Evolutionary conservation across 129 eudicot species (phyloP), one percentile per base, ranked within the genome.

Genomic region (Flaveria bidentis): DNA sequence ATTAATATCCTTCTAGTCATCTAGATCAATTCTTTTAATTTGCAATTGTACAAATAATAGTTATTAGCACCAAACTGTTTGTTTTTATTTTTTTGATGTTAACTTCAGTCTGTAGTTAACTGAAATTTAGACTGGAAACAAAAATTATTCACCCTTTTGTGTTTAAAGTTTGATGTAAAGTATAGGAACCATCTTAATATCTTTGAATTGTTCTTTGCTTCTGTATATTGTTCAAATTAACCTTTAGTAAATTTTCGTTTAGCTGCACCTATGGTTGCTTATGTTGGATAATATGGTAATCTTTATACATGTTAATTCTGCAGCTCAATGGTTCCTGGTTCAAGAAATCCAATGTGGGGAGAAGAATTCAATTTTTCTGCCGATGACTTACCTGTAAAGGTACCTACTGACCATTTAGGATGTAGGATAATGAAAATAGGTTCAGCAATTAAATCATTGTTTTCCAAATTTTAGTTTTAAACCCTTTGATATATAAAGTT

Each of bases 271-370:
- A 55, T 62, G 65, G 72, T 63, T 79, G 45, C 57, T 81, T 41
- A 70, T 82, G 18, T 16, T n/a, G 17, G 49, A 46, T 74, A 55
- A 36, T 71, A 47, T 63, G 30, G 42, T 41, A 30, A 41, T 60
- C 58, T 56, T 70, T 20, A n/a, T n/a, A 65, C 47, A 39, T 85
- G 53, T 72, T 80, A 45, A 25, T 73, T 49, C 71, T 83, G 86
- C 82, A 94, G 98, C 76, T 94, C 98, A 30, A 94, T 94, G 98
- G 88, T 94, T 83, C 98, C 98, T 75, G 98, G 98, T 71, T 91
- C 98, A 81, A 86, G 98, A 87, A 94, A 94, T 79, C 98, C 98
- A 58, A 88, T 94, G 98, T 94, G 98, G 98, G 98, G 98, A 44
- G 98, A 94, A 82, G 97, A 91, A 78, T 94, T 94, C 72, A 82